Percentiles rank a stretch among this genome's conserved stretches.
These are phyloP conservation scores for Colletotrichum acutatum DNA, from an alignment of 2,329 filamentous ascomycete species.

Conservation along the genomic window DNA sequence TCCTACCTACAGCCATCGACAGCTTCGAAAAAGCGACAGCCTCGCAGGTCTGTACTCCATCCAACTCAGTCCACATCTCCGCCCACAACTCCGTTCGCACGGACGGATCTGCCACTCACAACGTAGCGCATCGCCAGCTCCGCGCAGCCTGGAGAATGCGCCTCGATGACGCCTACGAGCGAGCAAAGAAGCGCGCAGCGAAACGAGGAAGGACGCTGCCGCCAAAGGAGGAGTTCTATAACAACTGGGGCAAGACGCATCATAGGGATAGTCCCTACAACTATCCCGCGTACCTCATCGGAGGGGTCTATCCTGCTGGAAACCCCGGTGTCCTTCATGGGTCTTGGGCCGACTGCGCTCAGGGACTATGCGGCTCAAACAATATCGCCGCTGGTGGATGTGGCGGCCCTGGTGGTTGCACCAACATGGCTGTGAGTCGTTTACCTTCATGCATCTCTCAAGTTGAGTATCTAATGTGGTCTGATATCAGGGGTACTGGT, in stretches of 20 bases:
- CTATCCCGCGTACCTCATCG: conserved; percentile 54
- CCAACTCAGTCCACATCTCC: conserved; percentile 76
- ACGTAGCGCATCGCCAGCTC: conserved; percentile 42
- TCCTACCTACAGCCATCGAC: conserved; percentile 42
- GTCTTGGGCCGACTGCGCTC: conserved; percentile 43
- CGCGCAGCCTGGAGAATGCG: conserved; percentile 51
- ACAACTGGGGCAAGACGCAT: conserved; percentile 66
- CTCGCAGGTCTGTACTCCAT: conserved; percentile 61
- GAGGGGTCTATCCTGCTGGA: conserved; percentile 57
- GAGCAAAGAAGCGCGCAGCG: conserved; percentile 60
- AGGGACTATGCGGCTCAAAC: conserved; percentile 32
- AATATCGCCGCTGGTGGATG: conserved; percentile 57
- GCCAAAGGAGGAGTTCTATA: conserved; percentile 59
- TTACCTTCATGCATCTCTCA: background rate
- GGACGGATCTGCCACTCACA: conserved; percentile 27
- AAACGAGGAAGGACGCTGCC: conserved; percentile 61
- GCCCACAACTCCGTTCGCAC: conserved; percentile 74
- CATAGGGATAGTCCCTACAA: conserved; percentile 60
- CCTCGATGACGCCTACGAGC: conserved; percentile 67
- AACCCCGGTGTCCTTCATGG: conserved; percentile 50
- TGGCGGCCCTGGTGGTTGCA: conserved; percentile 50
- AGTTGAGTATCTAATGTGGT: background rate
- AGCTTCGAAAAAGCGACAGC: conserved; percentile 59
- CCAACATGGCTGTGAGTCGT: conserved; percentile 15
- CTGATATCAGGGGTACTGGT: conserved; percentile 9